Evolutionary conservation across 2,329 filamentous ascomycete genomes (phyloP).

Genomic region (Beauveria caledonica): DNA sequence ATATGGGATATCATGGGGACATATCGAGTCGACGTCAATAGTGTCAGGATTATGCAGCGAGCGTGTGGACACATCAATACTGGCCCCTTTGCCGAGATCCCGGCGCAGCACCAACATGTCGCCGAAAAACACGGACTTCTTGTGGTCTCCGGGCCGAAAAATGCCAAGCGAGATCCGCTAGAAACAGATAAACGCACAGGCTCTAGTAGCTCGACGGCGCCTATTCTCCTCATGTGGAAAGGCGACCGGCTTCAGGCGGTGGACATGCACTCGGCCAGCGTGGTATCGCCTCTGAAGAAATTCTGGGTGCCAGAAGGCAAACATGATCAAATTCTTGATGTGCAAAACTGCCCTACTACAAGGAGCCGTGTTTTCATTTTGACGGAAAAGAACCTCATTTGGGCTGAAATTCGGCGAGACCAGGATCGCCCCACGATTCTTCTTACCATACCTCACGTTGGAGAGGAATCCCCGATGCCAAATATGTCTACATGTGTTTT

Average conservation of each 20-base stretch:
- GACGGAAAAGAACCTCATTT: conserved; percentile 2
- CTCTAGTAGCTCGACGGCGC: conserved; percentile 4
- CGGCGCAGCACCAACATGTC: conserved; percentile 20
- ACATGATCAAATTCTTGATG: background rate
- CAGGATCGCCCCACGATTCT: background rate
- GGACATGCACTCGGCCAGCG: conserved; percentile 26
- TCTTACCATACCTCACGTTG: conserved; percentile 8
- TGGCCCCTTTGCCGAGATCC: conserved; percentile 28
- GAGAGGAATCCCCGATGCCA: background rate
- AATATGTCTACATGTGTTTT: conserved; percentile 22
- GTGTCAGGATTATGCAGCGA: conserved; percentile 24
- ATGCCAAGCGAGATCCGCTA: background rate
- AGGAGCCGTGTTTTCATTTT: conserved; percentile 8
- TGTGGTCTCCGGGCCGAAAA: conserved; percentile 22
- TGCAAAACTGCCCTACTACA: background rate
- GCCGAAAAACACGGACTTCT: conserved; percentile 35
- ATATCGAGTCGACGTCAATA: conserved; percentile 25
- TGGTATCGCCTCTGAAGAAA: conserved; percentile 13
- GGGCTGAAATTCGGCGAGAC: conserved; percentile 1
- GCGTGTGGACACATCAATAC: conserved; percentile 37
- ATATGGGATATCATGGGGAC: conserved; percentile 51
- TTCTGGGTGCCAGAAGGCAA: conserved; percentile 1
- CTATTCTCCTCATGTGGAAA: conserved; percentile 29
- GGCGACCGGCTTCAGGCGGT: conserved; percentile 26
- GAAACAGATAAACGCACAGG: conserved; percentile 10